These are phyloP conservation scores for Acanthamoeba castellanii DNA, from an alignment of 208 protist genomes.

Conservation along the genomic window DNA sequence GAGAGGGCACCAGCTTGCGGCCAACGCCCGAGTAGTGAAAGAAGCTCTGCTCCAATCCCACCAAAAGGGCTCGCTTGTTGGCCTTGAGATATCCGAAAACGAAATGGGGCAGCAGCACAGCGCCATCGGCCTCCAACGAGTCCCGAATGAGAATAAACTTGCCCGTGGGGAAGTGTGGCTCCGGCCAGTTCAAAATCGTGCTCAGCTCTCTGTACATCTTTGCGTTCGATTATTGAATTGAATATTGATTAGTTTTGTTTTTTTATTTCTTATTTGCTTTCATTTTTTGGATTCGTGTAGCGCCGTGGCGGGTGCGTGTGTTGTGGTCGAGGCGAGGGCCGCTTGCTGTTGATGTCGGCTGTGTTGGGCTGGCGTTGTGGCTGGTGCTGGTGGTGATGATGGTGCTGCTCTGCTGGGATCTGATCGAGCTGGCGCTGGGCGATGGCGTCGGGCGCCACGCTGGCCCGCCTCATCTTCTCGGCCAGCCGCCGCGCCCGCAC, in stretches of 20 bases:
- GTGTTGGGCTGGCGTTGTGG: too few relatives aligned
- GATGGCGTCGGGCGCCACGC: not conserved
- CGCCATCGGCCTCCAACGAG: not conserved
- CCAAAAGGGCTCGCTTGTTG: not conserved
- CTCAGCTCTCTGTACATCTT: conserved; percentile 46
- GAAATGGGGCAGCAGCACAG: conserved; percentile 45
- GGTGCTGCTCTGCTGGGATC: too few relatives aligned
- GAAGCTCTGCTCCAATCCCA: conserved; percentile 31
- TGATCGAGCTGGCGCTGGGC: not conserved
- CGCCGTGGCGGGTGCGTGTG: too few relatives aligned
- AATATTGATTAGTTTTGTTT: too few relatives aligned
- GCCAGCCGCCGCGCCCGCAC: not conserved
- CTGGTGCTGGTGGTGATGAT: too few relatives aligned
- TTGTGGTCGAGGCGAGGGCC: too few relatives aligned
- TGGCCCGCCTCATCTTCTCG: not conserved
- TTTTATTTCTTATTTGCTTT: too few relatives aligned
- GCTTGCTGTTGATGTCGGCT: too few relatives aligned
- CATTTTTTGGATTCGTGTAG: too few relatives aligned
- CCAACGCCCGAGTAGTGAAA: conserved; percentile 45
- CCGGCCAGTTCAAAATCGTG: conserved; percentile 52
- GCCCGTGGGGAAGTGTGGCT: conserved; percentile 7
- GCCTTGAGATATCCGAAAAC: conserved; percentile 51
- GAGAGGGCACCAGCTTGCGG: conserved; percentile 5
- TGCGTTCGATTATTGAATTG: too few relatives aligned
- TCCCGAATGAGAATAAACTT: conserved; percentile 47